Conservation (phyloP, 768 basidiomycete species). For the Lactarius tabidus region DNA sequence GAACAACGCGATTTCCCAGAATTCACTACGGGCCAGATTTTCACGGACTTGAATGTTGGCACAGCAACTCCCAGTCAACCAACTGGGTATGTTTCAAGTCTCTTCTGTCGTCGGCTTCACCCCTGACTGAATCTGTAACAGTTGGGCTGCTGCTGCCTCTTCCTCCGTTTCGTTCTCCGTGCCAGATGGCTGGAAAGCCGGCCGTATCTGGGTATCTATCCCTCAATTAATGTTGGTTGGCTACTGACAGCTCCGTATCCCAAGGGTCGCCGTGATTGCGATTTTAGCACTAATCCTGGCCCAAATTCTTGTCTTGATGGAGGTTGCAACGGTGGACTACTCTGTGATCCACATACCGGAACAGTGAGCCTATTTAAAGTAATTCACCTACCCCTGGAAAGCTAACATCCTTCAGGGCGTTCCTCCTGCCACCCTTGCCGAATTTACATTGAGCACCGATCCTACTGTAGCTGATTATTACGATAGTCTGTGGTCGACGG, state of each 20-base stretch:
- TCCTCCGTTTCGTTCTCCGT: conserved; percentile 33
- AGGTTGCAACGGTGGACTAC: conserved; percentile 41
- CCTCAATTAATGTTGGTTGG: background rate
- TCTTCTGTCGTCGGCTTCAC: background rate
- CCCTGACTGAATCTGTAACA: conserved; percentile 8
- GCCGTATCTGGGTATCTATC: conserved; percentile 37
- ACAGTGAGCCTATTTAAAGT: conserved; percentile 30
- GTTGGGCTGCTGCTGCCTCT: conserved; percentile 33
- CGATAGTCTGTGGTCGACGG: conserved; percentile 27
- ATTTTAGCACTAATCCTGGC: conserved; percentile 35
- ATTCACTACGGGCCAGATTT: conserved; percentile 26
- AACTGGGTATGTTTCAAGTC: conserved; percentile 30
- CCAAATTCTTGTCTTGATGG: conserved; percentile 37
- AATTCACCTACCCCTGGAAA: background rate
- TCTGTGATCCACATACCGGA: conserved; percentile 36
- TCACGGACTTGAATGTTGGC: conserved; percentile 35
- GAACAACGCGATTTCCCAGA: background rate
- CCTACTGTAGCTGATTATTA: conserved; percentile 31
- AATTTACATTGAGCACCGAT: conserved; percentile 34
- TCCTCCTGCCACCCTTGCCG: conserved; percentile 36
- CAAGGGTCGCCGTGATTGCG: conserved; percentile 38
- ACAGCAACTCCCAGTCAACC: conserved; percentile 29
- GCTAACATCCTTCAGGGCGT: conserved; percentile 29
- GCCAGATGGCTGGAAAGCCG: conserved; percentile 39
- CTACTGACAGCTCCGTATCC: background rate